phyloP scores from a whole-genome alignment of 495 filamentous ascomycete genomes.

The Thozetella sp. region DNA sequence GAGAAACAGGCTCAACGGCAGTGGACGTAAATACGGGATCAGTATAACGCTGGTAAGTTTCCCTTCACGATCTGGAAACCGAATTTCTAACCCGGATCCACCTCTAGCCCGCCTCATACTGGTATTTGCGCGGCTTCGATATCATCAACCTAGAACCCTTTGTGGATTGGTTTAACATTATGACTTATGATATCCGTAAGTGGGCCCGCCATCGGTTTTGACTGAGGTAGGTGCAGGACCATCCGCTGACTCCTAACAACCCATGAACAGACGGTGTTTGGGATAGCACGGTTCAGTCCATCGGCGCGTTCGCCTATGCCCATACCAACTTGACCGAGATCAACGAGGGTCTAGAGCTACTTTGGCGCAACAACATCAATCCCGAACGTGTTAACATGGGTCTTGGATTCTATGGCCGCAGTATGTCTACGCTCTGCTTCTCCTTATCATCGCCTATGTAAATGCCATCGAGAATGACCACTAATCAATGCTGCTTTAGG shows the following conservation, averaged over 20 bases:
- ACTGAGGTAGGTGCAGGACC: neutral
- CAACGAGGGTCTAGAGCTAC: constrained; percentile 39
- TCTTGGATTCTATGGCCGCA: constrained; percentile 52
- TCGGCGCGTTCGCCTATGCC: constrained; percentile 23
- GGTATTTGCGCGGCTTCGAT: constrained; percentile 54
- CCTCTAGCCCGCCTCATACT: constrained; percentile 26
- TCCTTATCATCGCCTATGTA: constrained; percentile 3
- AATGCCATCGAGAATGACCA: neutral
- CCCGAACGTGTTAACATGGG: constrained; percentile 45
- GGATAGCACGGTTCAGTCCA: neutral
- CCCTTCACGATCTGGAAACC: neutral
- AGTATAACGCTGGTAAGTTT: constrained; percentile 5
- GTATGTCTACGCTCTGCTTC: constrained; percentile 5
- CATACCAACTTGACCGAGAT: constrained; percentile 62
- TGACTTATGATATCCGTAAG: constrained; percentile 45
- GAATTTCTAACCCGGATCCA: neutral
- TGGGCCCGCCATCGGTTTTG: neutral
- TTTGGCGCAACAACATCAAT: constrained; percentile 51
- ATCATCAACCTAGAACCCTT: constrained; percentile 27
- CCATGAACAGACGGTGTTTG: neutral
- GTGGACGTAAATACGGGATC: constrained; percentile 1
- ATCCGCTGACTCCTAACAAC: neutral
- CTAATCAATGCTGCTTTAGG: neutral
- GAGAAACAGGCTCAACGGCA: constrained; percentile 9
- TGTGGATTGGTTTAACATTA: constrained; percentile 54